These are phyloP conservation scores for Acmispon strigosus DNA, from an alignment of 306 rosid species.

Conservation along the genomic window DNA sequence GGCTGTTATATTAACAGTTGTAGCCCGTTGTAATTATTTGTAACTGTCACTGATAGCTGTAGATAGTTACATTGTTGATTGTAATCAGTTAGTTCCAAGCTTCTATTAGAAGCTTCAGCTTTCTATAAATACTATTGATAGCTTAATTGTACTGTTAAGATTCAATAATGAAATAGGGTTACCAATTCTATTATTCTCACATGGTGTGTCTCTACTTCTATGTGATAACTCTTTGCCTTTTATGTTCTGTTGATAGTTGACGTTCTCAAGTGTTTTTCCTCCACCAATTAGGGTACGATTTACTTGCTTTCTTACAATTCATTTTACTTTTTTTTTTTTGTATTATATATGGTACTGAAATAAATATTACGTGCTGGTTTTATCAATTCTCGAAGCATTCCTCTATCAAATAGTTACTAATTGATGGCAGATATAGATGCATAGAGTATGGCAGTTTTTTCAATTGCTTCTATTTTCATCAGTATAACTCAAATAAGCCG, in stretches of 20 bases:
- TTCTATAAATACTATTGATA: no score
- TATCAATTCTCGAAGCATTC: background rate
- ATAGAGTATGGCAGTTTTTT: background rate
- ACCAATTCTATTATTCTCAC: no score
- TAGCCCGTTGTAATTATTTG: no score
- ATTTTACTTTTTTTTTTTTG: background rate
- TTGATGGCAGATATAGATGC: background rate
- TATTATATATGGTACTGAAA: background rate
- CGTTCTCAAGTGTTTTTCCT: background rate
- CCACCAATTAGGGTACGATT: background rate
- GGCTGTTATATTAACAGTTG: no score
- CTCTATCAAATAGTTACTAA: background rate
- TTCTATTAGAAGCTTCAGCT: no score
- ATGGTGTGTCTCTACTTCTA: background rate
- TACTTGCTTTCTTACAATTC: background rate
- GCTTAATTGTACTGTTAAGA: no score
- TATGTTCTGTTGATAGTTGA: background rate
- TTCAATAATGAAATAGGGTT: no score
- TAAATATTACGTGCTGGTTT: background rate
- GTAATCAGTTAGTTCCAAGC: no score
- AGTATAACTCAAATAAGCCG: background rate
- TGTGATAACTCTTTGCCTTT: conserved; percentile 2
- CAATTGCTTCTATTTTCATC: background rate
- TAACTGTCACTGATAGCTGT: no score
- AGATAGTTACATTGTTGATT: no score